A percentile compares a stretch with the other conserved stretches of the same genome.
Conservation (phyloP, 306 rosid species). For the Pterocarpus macrocarpus region DNA sequence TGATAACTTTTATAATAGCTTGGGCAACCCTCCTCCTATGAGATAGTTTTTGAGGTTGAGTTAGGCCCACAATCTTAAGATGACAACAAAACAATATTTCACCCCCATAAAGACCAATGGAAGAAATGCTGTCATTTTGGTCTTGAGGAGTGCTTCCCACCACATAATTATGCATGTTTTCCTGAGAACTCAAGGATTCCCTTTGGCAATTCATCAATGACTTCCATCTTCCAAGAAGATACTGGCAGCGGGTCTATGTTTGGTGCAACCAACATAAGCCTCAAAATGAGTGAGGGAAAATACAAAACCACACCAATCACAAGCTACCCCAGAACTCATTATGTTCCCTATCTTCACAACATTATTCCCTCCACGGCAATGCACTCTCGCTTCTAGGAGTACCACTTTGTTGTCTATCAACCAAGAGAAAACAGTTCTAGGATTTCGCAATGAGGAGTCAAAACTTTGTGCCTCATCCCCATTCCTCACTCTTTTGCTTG, state of each 20-base stretch:
- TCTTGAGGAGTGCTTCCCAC: neutral
- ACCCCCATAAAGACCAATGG: conserved; percentile 64
- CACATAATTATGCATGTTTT: no score
- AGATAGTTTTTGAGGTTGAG: no score
- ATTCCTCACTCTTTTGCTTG: neutral
- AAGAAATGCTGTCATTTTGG: conserved; percentile 54
- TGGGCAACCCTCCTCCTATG: no score
- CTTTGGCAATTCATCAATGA: conserved; percentile 60
- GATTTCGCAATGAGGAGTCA: neutral
- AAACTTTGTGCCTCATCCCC: neutral
- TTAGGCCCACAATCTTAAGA: no score
- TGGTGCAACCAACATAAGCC: conserved; percentile 65
- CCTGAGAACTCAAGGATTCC: neutral
- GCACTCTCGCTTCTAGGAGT: conserved; percentile 39
- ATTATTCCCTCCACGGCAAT: conserved; percentile 31
- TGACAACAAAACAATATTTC: conserved; percentile 57
- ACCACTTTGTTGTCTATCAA: conserved; percentile 52
- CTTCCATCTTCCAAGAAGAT: conserved; percentile 70
- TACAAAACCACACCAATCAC: conserved; percentile 62
- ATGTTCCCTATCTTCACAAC: conserved; percentile 53
- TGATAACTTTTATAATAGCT: no score
- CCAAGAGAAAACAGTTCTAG: conserved; percentile 45
- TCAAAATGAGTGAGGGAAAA: conserved; percentile 61
- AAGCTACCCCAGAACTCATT: conserved; percentile 55
- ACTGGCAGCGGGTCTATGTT: conserved; percentile 65